Evolutionary conservation across 768 basidiomycete genomes (phyloP), one percentile per base, ranked within the genome.

Genomic region (Auriscalpium vulgare): DNA sequence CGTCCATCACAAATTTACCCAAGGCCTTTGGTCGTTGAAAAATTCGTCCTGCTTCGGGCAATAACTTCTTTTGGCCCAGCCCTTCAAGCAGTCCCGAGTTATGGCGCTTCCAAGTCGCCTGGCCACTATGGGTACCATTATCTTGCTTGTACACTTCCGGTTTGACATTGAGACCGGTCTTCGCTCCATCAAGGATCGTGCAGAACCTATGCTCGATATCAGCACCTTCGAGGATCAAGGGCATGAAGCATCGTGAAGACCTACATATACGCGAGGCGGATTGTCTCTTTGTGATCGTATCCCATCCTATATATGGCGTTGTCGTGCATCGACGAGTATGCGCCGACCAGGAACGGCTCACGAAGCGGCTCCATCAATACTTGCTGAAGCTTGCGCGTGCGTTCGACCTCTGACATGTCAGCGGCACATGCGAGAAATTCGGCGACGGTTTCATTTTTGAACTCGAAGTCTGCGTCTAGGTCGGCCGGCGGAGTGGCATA

Each of bases 151-250:
- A 65, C 14, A 72, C 63, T 0, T 69, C 62, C 0, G 63, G 65
- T 7, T 63, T 63, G 40, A 86, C 72, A 1, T 68, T 70, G 51
- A 78, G 71, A 0, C 85, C 85, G 8, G 80, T 82, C 61, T 88
- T 88, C 8, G 77, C 62, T 1, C 80, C 78, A 61, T 88, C 85
- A 1, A 88, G 74, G 10, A 80, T 71, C 44, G 74, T 76, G 57
- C 78, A 70, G 66, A 80, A 79, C 71, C 78, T 77, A 49, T 16
- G 47, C 17, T 19, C 19, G 23, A 8, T 17, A 47, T 17, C 44
- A 53, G 29, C 44, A 54, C 10, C 50, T 3, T 14, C 29, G 13
- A 36, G 44, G 17, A 37, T 21, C 16, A 5, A 34, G 47, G 10
- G 2, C 16, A 21, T 34, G n/a, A 16, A 4, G 16, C 17, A 29